Percentiles rank a stretch among this genome's conserved stretches.
Conservation (phyloP, 2,329 filamentous ascomycete species). For the Fusarium cicatricum region DNA sequence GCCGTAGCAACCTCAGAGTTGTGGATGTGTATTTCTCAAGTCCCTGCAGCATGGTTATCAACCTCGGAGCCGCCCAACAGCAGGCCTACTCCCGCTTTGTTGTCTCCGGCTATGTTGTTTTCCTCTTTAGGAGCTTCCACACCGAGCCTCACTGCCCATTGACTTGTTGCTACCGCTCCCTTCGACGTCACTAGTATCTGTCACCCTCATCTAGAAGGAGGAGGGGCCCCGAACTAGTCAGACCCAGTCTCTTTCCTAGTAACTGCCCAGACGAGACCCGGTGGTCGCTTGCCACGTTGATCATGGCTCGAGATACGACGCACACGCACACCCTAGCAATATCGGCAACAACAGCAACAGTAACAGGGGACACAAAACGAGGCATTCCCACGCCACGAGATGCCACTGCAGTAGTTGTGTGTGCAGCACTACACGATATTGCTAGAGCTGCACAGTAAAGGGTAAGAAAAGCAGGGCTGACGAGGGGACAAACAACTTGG, state of each 20-base stretch:
- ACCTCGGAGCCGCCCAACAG: conserved; percentile 10
- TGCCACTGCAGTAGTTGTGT: conserved; percentile 32
- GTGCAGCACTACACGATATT: conserved; percentile 32
- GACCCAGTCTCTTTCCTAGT: conserved; percentile 4
- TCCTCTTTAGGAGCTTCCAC: neutral
- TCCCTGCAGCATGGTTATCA: conserved; percentile 40
- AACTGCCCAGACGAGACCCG: conserved; percentile 21
- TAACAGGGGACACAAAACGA: conserved; percentile 24
- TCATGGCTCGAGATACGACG: conserved; percentile 35
- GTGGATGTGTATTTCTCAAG: conserved; percentile 26
- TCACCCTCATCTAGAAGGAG: conserved; percentile 4
- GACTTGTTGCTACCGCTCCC: neutral
- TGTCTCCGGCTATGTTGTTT: conserved; percentile 4
- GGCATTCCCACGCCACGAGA: conserved; percentile 39
- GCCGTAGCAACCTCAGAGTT: conserved; percentile 25
- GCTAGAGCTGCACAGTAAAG: conserved; percentile 27
- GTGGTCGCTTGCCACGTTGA: conserved; percentile 48
- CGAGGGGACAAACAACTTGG: conserved; percentile 24
- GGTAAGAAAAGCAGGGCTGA: conserved; percentile 32
- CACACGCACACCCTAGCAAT: conserved; percentile 33
- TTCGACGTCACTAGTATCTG: neutral
- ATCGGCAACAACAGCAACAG: conserved; percentile 30
- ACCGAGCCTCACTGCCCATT: neutral
- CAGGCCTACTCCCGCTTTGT: neutral
- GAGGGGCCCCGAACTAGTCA: conserved; percentile 3